phyloP scores from a whole-genome alignment of 148 eudicot species.

The Rhododendron vialii region DNA sequence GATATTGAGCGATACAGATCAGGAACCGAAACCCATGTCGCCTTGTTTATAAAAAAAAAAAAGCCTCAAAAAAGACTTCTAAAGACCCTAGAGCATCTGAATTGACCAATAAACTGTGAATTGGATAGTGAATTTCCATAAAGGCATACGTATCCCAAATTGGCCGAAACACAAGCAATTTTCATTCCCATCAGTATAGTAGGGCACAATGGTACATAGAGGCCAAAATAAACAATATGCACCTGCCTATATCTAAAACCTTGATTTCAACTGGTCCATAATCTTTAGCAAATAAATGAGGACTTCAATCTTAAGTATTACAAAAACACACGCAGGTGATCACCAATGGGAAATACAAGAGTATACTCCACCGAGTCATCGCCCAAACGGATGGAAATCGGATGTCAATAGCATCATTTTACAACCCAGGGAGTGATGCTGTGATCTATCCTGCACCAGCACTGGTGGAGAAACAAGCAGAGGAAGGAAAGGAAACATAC shows the following conservation, averaged over 20 bases:
- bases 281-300: background rate
- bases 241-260: background rate
- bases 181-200: background rate
- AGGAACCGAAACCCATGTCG: background rate
- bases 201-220: background rate
- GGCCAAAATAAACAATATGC: background rate
- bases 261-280: background rate
- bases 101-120: too few relatives aligned
- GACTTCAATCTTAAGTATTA: background rate
- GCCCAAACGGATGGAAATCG: constrained; percentile 47
- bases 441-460: constrained; percentile 49
- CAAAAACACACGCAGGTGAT: constrained; percentile 33
- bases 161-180: background rate
- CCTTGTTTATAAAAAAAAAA: background rate
- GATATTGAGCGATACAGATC: background rate
- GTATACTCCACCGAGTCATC: constrained; percentile 43
- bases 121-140: too few relatives aligned
- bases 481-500: constrained; percentile 29
- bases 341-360: constrained; percentile 55
- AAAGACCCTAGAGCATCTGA: background rate
- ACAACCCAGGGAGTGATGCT: constrained; percentile 53
- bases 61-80: background rate
- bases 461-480: constrained; percentile 28
- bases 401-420: constrained; percentile 57
- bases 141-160: too few relatives aligned